These are phyloP conservation scores for Syncephalastrum contaminatum DNA, from an alignment of 371 early-diverging fungal genomes.

Conservation along the genomic window DNA sequence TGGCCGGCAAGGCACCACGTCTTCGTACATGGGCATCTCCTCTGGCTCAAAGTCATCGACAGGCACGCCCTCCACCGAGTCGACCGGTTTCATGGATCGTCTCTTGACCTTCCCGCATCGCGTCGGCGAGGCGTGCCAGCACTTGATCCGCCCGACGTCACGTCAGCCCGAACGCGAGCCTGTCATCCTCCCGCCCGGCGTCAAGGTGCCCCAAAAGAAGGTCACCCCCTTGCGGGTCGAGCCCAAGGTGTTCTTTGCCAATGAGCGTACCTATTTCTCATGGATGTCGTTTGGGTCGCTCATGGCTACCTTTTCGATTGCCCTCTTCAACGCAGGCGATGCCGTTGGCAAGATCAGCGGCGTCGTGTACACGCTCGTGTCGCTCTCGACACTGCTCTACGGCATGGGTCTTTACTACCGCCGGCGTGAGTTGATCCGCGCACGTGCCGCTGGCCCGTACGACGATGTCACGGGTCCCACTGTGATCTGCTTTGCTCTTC, in stretches of 20 bases:
- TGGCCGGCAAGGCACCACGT: slow-evolving; percentile 3
- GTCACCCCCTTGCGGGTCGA: slow-evolving; percentile 91
- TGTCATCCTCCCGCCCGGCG: slow-evolving; percentile 51
- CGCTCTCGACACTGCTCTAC: slow-evolving; percentile 85
- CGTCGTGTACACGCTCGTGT: slow-evolving; percentile 78
- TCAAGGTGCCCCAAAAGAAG: slow-evolving; percentile 61
- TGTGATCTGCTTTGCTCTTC: slow-evolving; percentile 81
- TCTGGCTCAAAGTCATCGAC: not conserved
- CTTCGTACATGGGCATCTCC: slow-evolving; percentile 14
- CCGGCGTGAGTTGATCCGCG: slow-evolving; percentile 81
- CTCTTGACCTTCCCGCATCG: not conserved
- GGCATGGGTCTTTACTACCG: slow-evolving; percentile 92
- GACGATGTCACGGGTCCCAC: slow-evolving; percentile 82
- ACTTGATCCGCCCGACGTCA: slow-evolving; percentile 7
- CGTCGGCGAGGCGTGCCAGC: slow-evolving; percentile 16
- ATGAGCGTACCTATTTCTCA: slow-evolving; percentile 98
- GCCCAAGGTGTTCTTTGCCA: slow-evolving; percentile 99
- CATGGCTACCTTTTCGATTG: slow-evolving; percentile 77
- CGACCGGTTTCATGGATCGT: too few species aligned
- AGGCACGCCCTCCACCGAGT: not conserved
- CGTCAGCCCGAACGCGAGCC: slow-evolving; percentile 13
- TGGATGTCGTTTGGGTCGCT: slow-evolving; percentile 82
- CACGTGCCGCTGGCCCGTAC: slow-evolving; percentile 75
- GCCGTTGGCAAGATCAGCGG: slow-evolving; percentile 73
- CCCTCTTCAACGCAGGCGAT: slow-evolving; percentile 86